Evolutionary conservation across 2,329 filamentous ascomycete species (phyloP).

Genomic region (Xylariales sp.): DNA sequence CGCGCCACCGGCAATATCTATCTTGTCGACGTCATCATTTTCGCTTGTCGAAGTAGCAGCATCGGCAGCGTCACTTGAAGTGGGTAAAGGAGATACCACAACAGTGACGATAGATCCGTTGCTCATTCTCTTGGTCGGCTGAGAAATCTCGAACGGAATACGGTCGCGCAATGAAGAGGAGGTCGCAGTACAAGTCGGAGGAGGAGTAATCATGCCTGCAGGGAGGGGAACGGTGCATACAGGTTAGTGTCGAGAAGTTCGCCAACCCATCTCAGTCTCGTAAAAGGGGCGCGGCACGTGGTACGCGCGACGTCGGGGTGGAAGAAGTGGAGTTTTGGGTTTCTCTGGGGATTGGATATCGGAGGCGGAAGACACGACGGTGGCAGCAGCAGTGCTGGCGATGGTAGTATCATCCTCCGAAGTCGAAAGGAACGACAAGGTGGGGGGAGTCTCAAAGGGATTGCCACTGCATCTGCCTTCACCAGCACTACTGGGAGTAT

Average conservation of each 20-base stretch:
- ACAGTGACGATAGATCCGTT: too few relatives aligned
- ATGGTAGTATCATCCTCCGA: not conserved
- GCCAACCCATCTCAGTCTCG: not conserved
- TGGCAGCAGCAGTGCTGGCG: too few relatives aligned
- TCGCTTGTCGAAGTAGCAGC: not conserved
- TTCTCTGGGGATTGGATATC: not conserved
- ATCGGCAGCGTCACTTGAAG: too few relatives aligned
- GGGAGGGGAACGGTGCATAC: not conserved
- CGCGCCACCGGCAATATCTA: not conserved
- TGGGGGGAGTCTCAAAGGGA: not conserved
- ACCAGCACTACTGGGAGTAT: too few relatives aligned
- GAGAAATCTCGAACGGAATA: too few relatives aligned
- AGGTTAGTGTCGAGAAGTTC: not conserved
- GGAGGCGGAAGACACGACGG: too few relatives aligned
- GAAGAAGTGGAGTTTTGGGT: not conserved
- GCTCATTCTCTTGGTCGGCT: too few relatives aligned
- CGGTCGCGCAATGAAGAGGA: too few relatives aligned
- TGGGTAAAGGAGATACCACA: too few relatives aligned
- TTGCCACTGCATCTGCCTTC: too few relatives aligned
- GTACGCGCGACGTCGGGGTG: not conserved
- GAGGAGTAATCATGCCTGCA: not conserved
- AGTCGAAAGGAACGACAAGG: not conserved
- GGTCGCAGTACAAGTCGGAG: too few relatives aligned
- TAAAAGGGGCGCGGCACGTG: not conserved
- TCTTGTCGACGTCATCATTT: not conserved